Conservation (phyloP, 2,329 filamentous ascomycete genomes). For the Penicillium sp. region DNA sequence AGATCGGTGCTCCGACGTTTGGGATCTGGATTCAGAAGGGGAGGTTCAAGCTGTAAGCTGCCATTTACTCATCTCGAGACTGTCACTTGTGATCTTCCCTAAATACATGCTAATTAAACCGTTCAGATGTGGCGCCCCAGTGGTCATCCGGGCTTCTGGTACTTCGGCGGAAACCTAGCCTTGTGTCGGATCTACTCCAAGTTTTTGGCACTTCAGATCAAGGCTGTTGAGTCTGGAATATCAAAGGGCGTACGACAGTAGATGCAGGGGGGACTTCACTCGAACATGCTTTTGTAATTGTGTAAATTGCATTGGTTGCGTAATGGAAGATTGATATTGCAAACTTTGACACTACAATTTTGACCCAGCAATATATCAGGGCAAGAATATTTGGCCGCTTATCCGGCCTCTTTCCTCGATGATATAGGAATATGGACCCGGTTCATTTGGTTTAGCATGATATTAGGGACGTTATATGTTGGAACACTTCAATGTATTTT, state of each 20-base stretch:
- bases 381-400: no score
- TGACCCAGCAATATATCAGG: neutral
- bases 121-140: constrained; percentile 54
- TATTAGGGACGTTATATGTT: no score
- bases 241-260: constrained; percentile 13
- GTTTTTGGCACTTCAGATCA: constrained; percentile 52
- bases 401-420: no score
- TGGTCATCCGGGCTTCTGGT: constrained; percentile 66
- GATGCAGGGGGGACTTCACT: no score
- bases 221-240: constrained; percentile 46
- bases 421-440: no score
- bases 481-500: no score
- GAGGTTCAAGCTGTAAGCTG: constrained; percentile 51
- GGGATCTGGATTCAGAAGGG: constrained; percentile 60
- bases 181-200: constrained; percentile 62
- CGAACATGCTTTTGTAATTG: neutral
- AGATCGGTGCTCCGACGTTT: constrained; percentile 57
- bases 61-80: neutral
- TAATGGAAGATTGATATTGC: neutral
- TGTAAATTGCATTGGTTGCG: neutral
- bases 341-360: neutral
- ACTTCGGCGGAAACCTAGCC: constrained; percentile 64
- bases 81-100: neutral
- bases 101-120: neutral
- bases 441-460: no score